A percentile compares a stretch with the other conserved stretches of the same genome.
Conservation (phyloP, 2,329 filamentous ascomycete genomes). For the Pseudocercospora fuligena region DNA sequence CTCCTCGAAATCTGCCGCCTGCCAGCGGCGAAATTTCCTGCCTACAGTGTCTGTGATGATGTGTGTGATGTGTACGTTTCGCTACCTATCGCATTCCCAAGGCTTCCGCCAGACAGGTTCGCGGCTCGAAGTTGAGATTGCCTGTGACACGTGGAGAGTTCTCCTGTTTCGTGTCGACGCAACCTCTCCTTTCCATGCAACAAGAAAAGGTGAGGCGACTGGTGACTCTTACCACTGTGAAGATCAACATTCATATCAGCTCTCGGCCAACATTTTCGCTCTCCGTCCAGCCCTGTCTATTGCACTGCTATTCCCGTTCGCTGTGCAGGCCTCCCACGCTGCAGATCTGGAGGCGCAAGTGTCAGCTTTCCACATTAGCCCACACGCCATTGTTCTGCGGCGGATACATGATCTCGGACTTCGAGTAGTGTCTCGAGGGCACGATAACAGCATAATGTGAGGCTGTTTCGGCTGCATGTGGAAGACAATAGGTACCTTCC, state of each 20-base stretch:
- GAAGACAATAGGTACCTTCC: background rate
- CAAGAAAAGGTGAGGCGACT: background rate
- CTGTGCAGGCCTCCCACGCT: slow-evolving; percentile 2
- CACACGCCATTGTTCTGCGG: slow-evolving; percentile 1
- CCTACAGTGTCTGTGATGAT: background rate
- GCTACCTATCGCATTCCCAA: slow-evolving; percentile 16
- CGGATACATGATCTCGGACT: background rate
- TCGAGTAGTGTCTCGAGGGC: background rate
- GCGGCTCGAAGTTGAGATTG: slow-evolving; percentile 10
- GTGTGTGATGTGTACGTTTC: slow-evolving; percentile 7
- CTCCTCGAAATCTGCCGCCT: slow-evolving; percentile 13
- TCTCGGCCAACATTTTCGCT: background rate
- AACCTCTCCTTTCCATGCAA: background rate
- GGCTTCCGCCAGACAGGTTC: slow-evolving; percentile 11
- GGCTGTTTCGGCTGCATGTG: slow-evolving; percentile 11
- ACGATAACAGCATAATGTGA: background rate
- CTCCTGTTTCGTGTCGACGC: slow-evolving; percentile 14
- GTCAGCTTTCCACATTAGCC: background rate
- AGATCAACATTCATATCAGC: background rate
- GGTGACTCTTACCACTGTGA: background rate
- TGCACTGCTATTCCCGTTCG: slow-evolving; percentile 6
- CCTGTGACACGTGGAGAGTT: slow-evolving; percentile 22
- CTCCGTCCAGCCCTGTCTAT: background rate
- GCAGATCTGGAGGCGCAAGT: slow-evolving; percentile 5
- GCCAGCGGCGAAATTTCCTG: slow-evolving; percentile 7